Percentiles rank a stretch among this genome's conserved stretches.
phyloP scores from a whole-genome alignment of 257 asterid species.

The Solanum acaule region DNA sequence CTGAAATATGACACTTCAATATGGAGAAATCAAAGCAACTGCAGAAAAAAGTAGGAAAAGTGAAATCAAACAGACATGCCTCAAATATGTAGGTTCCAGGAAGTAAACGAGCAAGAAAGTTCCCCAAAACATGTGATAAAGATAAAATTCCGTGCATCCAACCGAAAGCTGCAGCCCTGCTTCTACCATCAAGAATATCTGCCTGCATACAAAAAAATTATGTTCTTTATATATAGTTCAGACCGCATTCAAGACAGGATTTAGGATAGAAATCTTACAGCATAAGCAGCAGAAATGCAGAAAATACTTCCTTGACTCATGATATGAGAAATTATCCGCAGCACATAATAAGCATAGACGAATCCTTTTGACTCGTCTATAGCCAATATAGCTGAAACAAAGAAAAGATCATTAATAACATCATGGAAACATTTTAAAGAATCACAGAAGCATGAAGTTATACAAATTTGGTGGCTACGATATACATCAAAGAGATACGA shows the following conservation, averaged over 20 bases:
- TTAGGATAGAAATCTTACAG: slow-evolving; percentile 35
- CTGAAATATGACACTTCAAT: slow-evolving; percentile 29
- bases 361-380: slow-evolving; percentile 56
- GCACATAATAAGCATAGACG: slow-evolving; percentile 66
- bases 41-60: neutral
- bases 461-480: neutral
- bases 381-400: slow-evolving; percentile 67
- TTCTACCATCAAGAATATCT: slow-evolving; percentile 54
- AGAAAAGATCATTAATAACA: neutral
- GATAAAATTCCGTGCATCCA: slow-evolving; percentile 90
- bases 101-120: slow-evolving; percentile 77
- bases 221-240: neutral
- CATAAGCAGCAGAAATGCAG: slow-evolving; percentile 83
- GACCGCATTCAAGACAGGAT: neutral
- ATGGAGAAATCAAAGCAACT: neutral
- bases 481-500: neutral
- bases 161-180: slow-evolving; percentile 69
- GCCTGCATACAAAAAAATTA: slow-evolving; percentile 32
- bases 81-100: slow-evolving; percentile 56
- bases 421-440: neutral
- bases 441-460: neutral
- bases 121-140: slow-evolving; percentile 77
- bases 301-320: slow-evolving; percentile 93
- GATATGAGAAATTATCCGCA: slow-evolving; percentile 60
- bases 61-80: slow-evolving; percentile 27